phyloP scores from a whole-genome alignment of 78 protist species.

The Kipferlia bialata region DNA sequence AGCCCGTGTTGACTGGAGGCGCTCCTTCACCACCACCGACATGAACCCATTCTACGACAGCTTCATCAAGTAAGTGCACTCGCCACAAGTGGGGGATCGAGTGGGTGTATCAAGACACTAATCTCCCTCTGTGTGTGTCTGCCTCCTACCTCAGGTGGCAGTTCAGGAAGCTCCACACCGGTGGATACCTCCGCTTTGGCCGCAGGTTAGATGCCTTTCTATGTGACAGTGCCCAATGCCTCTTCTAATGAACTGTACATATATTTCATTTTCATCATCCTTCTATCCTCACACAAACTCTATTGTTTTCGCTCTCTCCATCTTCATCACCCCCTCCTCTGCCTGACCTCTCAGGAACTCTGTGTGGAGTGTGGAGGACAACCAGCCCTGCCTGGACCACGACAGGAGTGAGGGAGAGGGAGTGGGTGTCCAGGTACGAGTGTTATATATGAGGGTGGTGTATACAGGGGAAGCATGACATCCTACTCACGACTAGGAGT shows the following conservation, averaged over 20 bases:
- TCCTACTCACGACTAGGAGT: too few relatives aligned
- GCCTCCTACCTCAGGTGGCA: too few relatives aligned
- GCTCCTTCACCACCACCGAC: conserved; percentile 97
- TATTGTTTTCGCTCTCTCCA: too few relatives aligned
- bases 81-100: too few relatives aligned
- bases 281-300: too few relatives aligned
- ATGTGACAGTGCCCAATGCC: too few relatives aligned
- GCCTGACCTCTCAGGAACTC: too few relatives aligned
- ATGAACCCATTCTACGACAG: conserved; percentile 94
- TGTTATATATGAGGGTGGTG: conserved; percentile 71
- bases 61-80: too few relatives aligned
- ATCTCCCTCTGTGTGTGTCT: too few relatives aligned
- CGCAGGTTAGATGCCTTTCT: conserved; percentile 49
- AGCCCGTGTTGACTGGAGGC: conserved; percentile 80
- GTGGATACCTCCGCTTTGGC: conserved; percentile 55
- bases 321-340: not conserved
- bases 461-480: too few relatives aligned
- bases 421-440: conserved; percentile 72
- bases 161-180: conserved; percentile 52
- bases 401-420: conserved; percentile 52
- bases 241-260: too few relatives aligned
- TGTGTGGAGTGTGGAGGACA: conserved; percentile 82
- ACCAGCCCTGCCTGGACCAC: conserved; percentile 98
- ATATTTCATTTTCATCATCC: not conserved
- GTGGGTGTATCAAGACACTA: too few relatives aligned